A percentile compares a stretch with the other conserved stretches of the same genome.
Evolutionary conservation across 768 basidiomycete genomes (phyloP).

Genomic region (Termitomyces sp.): DNA sequence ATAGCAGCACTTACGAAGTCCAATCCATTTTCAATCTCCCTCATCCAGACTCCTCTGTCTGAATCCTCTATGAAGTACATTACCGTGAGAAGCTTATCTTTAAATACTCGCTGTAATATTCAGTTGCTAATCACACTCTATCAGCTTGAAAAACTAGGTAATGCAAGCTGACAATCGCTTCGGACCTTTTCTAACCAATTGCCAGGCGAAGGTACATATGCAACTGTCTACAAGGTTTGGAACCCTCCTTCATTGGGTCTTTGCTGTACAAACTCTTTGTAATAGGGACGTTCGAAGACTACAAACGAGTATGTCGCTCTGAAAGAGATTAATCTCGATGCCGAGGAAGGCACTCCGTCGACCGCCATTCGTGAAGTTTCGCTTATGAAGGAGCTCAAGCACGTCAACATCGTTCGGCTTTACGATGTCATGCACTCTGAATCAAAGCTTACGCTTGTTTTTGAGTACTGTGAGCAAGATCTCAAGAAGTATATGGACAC

Average conservation of each 20-base stretch:
- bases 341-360: slow-evolving; percentile 97
- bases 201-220: slow-evolving; percentile 91
- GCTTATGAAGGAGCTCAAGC: slow-evolving; percentile 98
- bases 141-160: slow-evolving; percentile 87
- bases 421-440: slow-evolving; percentile 99
- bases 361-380: slow-evolving; percentile 99
- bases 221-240: slow-evolving; percentile 92
- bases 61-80: slow-evolving; percentile 42
- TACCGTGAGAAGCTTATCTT: slow-evolving; percentile 29
- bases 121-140: not conserved
- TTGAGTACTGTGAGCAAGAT: slow-evolving; percentile 98
- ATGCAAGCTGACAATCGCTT: not conserved
- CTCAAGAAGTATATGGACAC: slow-evolving; percentile 99
- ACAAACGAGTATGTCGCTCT: slow-evolving; percentile 99
- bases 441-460: slow-evolving; percentile 95
- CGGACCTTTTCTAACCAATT: slow-evolving; percentile 33
- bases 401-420: slow-evolving; percentile 96
- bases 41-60: not conserved
- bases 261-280: not conserved
- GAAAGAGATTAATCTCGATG: slow-evolving; percentile 98
- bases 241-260: not conserved
- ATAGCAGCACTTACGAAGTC: not conserved
- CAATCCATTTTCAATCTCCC: not conserved
- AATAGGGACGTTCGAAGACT: slow-evolving; percentile 86
- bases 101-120: not conserved